A percentile compares a stretch with the other conserved stretches of the same genome.
phyloP scores from a whole-genome alignment of 108 stramenopile species.

The Conticribra weissflogii region DNA sequence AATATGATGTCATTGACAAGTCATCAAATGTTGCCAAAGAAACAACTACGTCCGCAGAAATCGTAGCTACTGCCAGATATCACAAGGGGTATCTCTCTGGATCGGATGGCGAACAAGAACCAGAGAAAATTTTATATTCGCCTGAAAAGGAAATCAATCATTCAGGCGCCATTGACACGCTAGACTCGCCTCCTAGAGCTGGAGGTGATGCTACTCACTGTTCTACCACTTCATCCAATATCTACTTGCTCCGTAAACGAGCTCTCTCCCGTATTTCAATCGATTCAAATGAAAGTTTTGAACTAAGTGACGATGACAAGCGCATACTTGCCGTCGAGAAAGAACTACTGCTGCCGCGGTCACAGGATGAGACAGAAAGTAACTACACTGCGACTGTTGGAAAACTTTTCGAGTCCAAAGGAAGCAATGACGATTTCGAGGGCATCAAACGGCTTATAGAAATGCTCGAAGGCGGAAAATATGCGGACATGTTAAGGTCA shows the following conservation, averaged over 20 bases:
- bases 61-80: neutral
- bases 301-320: conserved; percentile 5
- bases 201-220: conserved; percentile 2
- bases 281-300: conserved; percentile 10
- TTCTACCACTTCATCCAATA: neutral
- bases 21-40: neutral
- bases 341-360: conserved; percentile 29
- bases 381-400: neutral
- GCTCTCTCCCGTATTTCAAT: conserved; percentile 22
- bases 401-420: neutral
- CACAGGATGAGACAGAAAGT: no score
- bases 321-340: conserved; percentile 23
- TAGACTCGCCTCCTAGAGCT: neutral
- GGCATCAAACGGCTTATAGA: conserved; percentile 21
- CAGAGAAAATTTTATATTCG: no score
- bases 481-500: conserved; percentile 58
- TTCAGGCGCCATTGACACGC: neutral
- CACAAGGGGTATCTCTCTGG: neutral
- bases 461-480: conserved; percentile 52
- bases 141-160: neutral
- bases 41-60: no score
- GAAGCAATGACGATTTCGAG: neutral
- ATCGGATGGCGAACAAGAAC: neutral
- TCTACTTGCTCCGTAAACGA: neutral
- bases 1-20: conserved; percentile 10